Base-by-base conservation (phyloP, 495 filamentous ascomycete genomes). In the Cladorrhinum samala region DNA sequence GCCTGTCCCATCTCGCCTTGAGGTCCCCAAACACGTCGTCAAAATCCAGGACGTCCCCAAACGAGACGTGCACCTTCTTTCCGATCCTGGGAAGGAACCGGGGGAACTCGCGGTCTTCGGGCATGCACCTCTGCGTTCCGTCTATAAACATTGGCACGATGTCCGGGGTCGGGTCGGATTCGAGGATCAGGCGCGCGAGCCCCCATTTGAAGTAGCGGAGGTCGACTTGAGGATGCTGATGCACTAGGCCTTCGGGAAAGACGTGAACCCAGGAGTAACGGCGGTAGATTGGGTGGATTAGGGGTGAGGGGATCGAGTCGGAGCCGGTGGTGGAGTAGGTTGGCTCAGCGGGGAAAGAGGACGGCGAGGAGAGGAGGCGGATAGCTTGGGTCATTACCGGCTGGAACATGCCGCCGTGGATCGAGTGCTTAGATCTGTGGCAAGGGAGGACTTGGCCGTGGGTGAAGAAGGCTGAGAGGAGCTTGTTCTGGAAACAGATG, bases 131-230 rank as follows among this genome's bases (percentile, higher is more conserved):
- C 50, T 96, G 85, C 19, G 87, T 83, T 20, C 93, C 93, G 55
- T 94, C 86, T 49, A 96, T 82, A 77, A 91, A 98, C 68, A 98
- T 89, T 7, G 93, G 91, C n/a, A 98, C 74, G 0, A 98, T 73
- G 49, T 89, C 85, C 1, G 93, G 93, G 40, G 82, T 80, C 24
- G 86, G 86, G 21, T 89, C 87, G 44, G 85, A 73, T 66, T 98
- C 93, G 9, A 98, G 77, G 47, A 98, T 92, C 36, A 96, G 72
- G 1, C 93, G 81, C 3, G 91, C 86, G 6, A 96, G 73, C 5
- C 93, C 93, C 93, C 93, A 98, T 68, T 93, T 95, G 80, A 96
- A 96, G 72, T 98, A 98, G 9, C 92, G 86, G 80, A 96, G 85
- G 33, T 83, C 81, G 56, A 84, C 82, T 25, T 76, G 67, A 2